These are phyloP conservation scores for Candida tibetensis DNA, from an alignment of 805 yeast genomes.

Conservation along the genomic window DNA sequence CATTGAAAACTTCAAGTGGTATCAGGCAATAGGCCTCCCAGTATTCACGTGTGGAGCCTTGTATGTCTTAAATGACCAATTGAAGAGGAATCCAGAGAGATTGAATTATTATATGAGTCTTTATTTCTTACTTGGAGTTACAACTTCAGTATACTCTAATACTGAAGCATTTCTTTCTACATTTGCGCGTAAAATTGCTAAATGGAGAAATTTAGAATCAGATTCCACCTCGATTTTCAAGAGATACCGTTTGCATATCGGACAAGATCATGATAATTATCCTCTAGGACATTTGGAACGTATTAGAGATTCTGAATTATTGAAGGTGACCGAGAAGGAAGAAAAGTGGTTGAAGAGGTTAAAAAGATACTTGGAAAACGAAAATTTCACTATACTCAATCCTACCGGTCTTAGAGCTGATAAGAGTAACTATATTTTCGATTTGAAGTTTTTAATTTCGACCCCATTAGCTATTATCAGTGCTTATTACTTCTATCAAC, in stretches of 20 bases:
- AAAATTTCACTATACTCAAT: slow-evolving; percentile 13
- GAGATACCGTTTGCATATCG: slow-evolving; percentile 42
- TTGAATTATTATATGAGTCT: slow-evolving; percentile 31
- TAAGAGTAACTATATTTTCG: slow-evolving; percentile 15
- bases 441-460: slow-evolving; percentile 14
- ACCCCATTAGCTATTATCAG: slow-evolving; percentile 14
- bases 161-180: slow-evolving; percentile 23
- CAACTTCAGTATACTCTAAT: slow-evolving; percentile 30
- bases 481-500: slow-evolving; percentile 13
- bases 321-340: slow-evolving; percentile 9
- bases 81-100: slow-evolving; percentile 20
- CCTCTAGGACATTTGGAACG: slow-evolving; percentile 39
- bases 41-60: slow-evolving; percentile 41
- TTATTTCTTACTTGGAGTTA: slow-evolving; percentile 33
- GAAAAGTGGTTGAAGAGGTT: slow-evolving; percentile 7
- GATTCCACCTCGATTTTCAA: slow-evolving; percentile 8
- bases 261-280: slow-evolving; percentile 32
- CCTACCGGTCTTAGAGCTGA: slow-evolving; percentile 5
- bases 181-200: slow-evolving; percentile 23
- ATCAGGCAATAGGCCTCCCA: slow-evolving; percentile 43
- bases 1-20: slow-evolving; percentile 8
- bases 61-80: slow-evolving; percentile 34
- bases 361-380: slow-evolving; percentile 10
- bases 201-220: slow-evolving; percentile 14
- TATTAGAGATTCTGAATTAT: slow-evolving; percentile 11